Percentiles rank a stretch among this genome's conserved stretches.
phyloP scores from a whole-genome alignment of 225 moss, liverwort and hornwort genomes.

The Sphagnum contortum region DNA sequence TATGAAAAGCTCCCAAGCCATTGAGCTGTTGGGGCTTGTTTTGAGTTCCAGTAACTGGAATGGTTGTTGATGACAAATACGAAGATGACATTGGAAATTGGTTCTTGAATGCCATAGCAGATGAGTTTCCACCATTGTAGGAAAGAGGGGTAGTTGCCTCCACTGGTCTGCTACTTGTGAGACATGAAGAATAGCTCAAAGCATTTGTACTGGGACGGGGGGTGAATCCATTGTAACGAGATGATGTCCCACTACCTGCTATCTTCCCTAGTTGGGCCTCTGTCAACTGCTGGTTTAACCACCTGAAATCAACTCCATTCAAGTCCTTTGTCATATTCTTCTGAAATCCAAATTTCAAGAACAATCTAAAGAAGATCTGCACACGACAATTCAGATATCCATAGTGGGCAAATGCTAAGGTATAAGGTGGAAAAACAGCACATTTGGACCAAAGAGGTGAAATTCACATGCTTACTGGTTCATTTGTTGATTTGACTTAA shows the following conservation, averaged over 20 bases:
- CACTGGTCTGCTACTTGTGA: conserved; percentile 32
- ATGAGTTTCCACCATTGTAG: conserved; percentile 40
- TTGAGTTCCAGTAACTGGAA: conserved; percentile 32
- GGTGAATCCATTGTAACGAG: conserved; percentile 48
- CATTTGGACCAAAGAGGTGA: no score
- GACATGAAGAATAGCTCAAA: conserved; percentile 37
- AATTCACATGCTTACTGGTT: conserved; percentile 58
- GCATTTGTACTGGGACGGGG: conserved; percentile 27
- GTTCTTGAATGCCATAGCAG: conserved; percentile 33
- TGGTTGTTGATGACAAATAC: conserved; percentile 38
- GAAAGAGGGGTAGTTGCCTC: conserved; percentile 45
- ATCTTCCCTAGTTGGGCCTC: conserved; percentile 90
- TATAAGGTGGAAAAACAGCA: no score
- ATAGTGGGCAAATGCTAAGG: no score
- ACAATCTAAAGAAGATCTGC: no score
- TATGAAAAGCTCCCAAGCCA: conserved; percentile 30
- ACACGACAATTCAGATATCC: no score
- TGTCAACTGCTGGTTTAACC: conserved; percentile 97
- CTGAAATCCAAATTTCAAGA: no score
- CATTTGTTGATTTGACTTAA: conserved; percentile 98
- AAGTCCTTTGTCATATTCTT: no score
- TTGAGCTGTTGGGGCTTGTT: conserved; percentile 32
- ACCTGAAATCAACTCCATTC: conserved; percentile 36
- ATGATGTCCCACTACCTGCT: conserved; percentile 25
- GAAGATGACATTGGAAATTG: conserved; percentile 52